Evolutionary conservation across 495 filamentous ascomycete species (phyloP).

Genomic region (Durotheca rogersii): DNA sequence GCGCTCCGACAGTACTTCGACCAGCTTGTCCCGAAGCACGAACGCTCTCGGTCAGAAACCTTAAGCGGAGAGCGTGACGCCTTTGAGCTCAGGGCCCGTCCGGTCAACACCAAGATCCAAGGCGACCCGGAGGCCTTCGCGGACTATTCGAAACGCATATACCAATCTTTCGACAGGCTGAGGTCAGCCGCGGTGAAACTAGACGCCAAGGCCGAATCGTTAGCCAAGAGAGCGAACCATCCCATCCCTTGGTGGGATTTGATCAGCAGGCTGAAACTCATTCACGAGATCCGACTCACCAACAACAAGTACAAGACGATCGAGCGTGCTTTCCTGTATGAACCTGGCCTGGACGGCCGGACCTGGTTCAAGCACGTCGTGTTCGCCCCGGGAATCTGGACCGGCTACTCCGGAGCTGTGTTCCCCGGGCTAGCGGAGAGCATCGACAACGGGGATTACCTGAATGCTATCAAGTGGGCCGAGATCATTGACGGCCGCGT

Average conservation of each 20-base stretch:
- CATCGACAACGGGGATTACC: constrained; percentile 74
- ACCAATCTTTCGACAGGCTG: constrained; percentile 54
- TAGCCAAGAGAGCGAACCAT: constrained; percentile 64
- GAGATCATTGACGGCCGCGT: constrained; percentile 73
- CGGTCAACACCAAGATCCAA: constrained; percentile 36
- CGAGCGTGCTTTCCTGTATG: constrained; percentile 78
- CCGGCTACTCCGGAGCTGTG: constrained; percentile 76
- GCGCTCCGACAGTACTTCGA: constrained; percentile 64
- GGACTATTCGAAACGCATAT: constrained; percentile 44
- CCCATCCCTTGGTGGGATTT: constrained; percentile 81
- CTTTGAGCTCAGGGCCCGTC: constrained; percentile 54
- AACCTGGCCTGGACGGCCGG: constrained; percentile 75
- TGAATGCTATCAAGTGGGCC: constrained; percentile 71
- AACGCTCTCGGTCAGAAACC: constrained; percentile 40
- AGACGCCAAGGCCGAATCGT: constrained; percentile 58
- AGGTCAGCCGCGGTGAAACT: constrained; percentile 60
- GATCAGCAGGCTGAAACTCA: constrained; percentile 66
- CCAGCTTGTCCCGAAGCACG: constrained; percentile 65
- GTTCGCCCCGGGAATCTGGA: constrained; percentile 86
- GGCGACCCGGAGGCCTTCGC: constrained; percentile 59
- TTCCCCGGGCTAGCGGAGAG: constrained; percentile 89
- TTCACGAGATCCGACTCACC: constrained; percentile 59
- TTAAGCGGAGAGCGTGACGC: constrained; percentile 45
- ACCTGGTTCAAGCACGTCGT: constrained; percentile 94
- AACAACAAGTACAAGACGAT: constrained; percentile 75